Percentiles rank a stretch among this genome's conserved stretches.
Conservation (phyloP, 805 yeast genomes). For the Candida piceae region DNA sequence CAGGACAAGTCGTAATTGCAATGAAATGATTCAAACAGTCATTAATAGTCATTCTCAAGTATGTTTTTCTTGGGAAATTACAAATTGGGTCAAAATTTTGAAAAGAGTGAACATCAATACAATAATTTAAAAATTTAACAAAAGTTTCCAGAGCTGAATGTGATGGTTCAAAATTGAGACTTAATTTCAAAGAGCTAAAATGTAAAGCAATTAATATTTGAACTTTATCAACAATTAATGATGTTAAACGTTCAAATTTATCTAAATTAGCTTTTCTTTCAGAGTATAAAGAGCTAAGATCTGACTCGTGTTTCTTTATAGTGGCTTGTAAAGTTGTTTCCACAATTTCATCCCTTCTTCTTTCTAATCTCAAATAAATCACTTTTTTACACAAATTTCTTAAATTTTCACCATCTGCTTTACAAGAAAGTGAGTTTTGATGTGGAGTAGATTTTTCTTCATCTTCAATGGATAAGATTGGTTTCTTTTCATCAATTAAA, state of each 20-base stretch:
- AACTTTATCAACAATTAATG: conserved; percentile 6
- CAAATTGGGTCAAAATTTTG: conserved; percentile 1
- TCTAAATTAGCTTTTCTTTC: conserved; percentile 6
- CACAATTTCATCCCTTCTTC: too few relatives aligned
- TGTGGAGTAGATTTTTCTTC: too few relatives aligned
- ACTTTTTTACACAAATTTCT: conserved; percentile 5
- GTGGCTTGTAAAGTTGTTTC: too few relatives aligned
- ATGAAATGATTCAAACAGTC: conserved; percentile 13
- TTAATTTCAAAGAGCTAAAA: conserved; percentile 13
- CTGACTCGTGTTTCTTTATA: conserved; percentile 6
- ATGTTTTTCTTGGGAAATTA: conserved; percentile 6
- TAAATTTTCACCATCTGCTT: too few relatives aligned
- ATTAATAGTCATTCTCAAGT: conserved; percentile 5
- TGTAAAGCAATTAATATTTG: conserved; percentile 7
- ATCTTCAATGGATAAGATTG: conserved; percentile 6
- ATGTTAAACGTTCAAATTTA: conserved; percentile 6
- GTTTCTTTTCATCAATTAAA: conserved; percentile 10
- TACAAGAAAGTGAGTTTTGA: too few relatives aligned
- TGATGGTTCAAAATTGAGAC: conserved; percentile 5
- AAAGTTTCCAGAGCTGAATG: conserved; percentile 8
- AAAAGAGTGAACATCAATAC: conserved; percentile 7
- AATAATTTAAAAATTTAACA: conserved; percentile 8
- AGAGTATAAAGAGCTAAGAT: conserved; percentile 7
- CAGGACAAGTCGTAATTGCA: conserved; percentile 6
- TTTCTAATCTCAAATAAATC: conserved; percentile 1